A percentile compares a stretch with the other conserved stretches of the same genome.
These are phyloP conservation scores for Volutella citrinella DNA, from an alignment of 2,329 filamentous ascomycete genomes.

Conservation along the genomic window DNA sequence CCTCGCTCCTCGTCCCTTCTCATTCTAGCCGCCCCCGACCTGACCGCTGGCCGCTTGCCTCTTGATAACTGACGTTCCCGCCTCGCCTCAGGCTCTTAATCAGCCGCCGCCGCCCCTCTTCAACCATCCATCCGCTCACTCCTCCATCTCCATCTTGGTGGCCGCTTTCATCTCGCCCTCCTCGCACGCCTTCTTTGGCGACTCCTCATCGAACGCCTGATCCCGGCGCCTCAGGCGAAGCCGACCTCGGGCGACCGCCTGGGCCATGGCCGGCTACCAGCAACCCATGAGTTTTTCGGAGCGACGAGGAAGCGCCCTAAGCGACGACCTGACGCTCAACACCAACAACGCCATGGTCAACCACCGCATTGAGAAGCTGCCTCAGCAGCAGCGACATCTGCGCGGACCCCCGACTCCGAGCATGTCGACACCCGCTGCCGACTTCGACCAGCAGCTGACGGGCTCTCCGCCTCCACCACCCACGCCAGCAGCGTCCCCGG, in stretches of 20 bases:
- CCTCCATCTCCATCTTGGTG: too few relatives aligned
- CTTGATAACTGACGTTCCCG: constrained; percentile 4
- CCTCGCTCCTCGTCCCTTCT: background rate
- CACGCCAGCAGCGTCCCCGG: constrained; percentile 63
- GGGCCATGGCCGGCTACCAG: constrained; percentile 35
- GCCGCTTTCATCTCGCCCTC: too few relatives aligned
- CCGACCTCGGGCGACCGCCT: constrained; percentile 15
- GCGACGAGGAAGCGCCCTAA: constrained; percentile 55
- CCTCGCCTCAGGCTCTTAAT: constrained; percentile 13
- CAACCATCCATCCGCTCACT: constrained; percentile 19
- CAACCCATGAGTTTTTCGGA: constrained; percentile 60
- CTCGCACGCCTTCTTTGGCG: constrained; percentile 12
- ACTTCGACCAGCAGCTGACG: constrained; percentile 60
- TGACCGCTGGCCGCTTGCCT: constrained; percentile 4
- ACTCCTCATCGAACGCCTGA: constrained; percentile 7
- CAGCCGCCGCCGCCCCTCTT: too few relatives aligned
- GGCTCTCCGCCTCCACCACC: constrained; percentile 63
- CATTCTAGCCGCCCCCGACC: background rate
- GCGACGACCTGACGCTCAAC: constrained; percentile 56
- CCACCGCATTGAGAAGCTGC: constrained; percentile 50
- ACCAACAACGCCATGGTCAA: constrained; percentile 43
- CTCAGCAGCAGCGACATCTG: constrained; percentile 35
- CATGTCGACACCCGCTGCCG: constrained; percentile 62
- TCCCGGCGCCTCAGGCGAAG: constrained; percentile 4
- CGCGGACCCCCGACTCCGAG: constrained; percentile 64